phyloP scores from a whole-genome alignment of 441 rosid genomes.

The Manihot esculenta region DNA sequence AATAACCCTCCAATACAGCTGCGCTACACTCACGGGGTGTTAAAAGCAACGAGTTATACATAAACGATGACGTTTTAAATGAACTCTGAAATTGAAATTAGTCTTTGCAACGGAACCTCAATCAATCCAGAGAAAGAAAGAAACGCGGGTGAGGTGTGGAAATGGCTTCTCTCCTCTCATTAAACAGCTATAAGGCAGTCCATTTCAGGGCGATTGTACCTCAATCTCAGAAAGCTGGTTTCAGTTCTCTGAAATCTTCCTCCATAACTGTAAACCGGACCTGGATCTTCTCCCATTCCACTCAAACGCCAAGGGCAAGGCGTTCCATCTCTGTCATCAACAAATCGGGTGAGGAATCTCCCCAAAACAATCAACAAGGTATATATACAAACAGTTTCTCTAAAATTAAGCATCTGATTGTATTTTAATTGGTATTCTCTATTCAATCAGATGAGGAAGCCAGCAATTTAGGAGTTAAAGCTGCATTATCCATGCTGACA shows the following conservation, averaged over 20 bases:
- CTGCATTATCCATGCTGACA: slow-evolving; percentile 66
- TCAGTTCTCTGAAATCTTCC: not conserved
- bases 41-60: too few species aligned
- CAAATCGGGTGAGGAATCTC: not conserved
- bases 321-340: not conserved
- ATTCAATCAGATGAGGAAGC: slow-evolving; percentile 38
- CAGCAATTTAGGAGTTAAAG: slow-evolving; percentile 64
- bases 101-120: too few species aligned
- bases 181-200: not conserved
- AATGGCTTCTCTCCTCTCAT: slow-evolving; percentile 6
- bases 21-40: too few species aligned
- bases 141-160: not conserved
- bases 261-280: not conserved
- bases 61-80: too few species aligned
- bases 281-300: not conserved
- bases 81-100: too few species aligned
- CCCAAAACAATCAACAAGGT: slow-evolving; percentile 5
- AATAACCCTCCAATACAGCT: too few species aligned
- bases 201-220: not conserved
- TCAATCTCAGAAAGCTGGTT: not conserved
- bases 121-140: not conserved
- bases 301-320: slow-evolving; percentile 2
- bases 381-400: not conserved
- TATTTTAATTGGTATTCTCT: not conserved
- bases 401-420: not conserved